Percentiles rank a stretch among this genome's conserved stretches.
Evolutionary conservation across 2,329 filamentous ascomycete species (phyloP).

Genomic region (Colletotrichum navitas): DNA sequence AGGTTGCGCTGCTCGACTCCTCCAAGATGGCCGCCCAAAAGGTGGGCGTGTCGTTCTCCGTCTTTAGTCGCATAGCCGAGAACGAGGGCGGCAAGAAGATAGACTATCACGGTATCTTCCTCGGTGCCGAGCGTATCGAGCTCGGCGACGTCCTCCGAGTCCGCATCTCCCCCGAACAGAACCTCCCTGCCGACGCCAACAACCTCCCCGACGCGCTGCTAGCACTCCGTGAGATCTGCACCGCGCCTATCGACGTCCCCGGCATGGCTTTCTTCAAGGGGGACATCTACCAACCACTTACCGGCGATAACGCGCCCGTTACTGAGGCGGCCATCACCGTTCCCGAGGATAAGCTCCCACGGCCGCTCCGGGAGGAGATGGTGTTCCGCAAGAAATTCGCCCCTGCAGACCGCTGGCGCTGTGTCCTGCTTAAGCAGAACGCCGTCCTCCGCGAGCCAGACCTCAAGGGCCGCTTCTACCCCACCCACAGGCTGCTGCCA

Average conservation of each 20-base stretch:
- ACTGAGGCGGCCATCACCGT: slow-evolving; percentile 45
- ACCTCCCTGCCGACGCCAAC: slow-evolving; percentile 20
- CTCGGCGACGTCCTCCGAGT: slow-evolving; percentile 63
- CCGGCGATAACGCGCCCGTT: slow-evolving; percentile 44
- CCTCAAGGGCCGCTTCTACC: slow-evolving; percentile 70
- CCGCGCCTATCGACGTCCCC: slow-evolving; percentile 50
- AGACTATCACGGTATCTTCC: slow-evolving; percentile 62
- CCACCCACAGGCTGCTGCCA: slow-evolving; percentile 64
- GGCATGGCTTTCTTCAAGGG: slow-evolving; percentile 57
- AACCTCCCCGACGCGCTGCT: slow-evolving; percentile 51
- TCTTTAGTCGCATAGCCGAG: slow-evolving; percentile 57
- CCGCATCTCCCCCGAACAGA: slow-evolving; percentile 53
- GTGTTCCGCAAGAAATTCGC: slow-evolving; percentile 55
- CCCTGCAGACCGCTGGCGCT: slow-evolving; percentile 52
- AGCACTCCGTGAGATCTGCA: slow-evolving; percentile 57
- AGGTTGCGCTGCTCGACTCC: slow-evolving; percentile 61
- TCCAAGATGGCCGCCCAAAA: slow-evolving; percentile 65
- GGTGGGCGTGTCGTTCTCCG: slow-evolving; percentile 62
- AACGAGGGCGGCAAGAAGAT: slow-evolving; percentile 50
- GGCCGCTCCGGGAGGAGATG: slow-evolving; percentile 56
- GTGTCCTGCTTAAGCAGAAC: slow-evolving; percentile 59
- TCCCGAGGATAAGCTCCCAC: slow-evolving; percentile 54
- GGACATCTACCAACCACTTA: slow-evolving; percentile 54
- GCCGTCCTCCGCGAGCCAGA: slow-evolving; percentile 60
- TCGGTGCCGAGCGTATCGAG: slow-evolving; percentile 64